A percentile compares a stretch with the other conserved stretches of the same genome.
These are phyloP conservation scores for Crucihimalaya himalaica DNA, from an alignment of 345 rosid species.

Conservation along the genomic window DNA sequence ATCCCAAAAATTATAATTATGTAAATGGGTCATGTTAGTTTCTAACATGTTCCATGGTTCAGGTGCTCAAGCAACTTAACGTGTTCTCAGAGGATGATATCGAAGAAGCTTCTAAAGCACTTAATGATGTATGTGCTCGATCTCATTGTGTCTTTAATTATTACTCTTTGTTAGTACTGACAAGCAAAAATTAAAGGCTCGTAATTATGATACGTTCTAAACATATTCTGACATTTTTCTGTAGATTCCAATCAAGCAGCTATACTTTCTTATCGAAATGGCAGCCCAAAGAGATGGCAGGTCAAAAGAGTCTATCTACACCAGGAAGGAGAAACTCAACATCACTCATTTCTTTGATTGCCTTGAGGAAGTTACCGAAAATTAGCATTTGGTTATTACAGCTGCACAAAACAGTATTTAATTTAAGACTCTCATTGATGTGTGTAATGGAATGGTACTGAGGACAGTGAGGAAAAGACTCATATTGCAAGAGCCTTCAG, in stretches of 20 bases:
- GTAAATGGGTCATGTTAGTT: too few species aligned
- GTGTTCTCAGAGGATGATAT: slow-evolving; percentile 65
- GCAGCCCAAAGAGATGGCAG: slow-evolving; percentile 63
- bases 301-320: slow-evolving; percentile 59
- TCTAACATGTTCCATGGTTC: background rate
- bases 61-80: slow-evolving; percentile 67
- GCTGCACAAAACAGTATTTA: too few species aligned
- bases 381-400: too few species aligned
- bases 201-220: too few species aligned
- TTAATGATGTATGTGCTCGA: slow-evolving; percentile 59
- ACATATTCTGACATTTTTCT: background rate
- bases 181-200: too few species aligned
- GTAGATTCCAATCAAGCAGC: slow-evolving; percentile 58
- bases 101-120: slow-evolving; percentile 62
- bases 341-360: slow-evolving; percentile 65
- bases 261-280: slow-evolving; percentile 43
- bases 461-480: too few species aligned
- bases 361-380: slow-evolving; percentile 26
- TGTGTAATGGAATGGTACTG: too few species aligned
- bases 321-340: slow-evolving; percentile 66
- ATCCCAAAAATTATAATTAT: too few species aligned
- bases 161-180: background rate
- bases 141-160: background rate
- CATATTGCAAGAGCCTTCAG: too few species aligned
- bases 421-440: too few species aligned